Percentiles rank a stretch among this genome's conserved stretches.
phyloP scores from a whole-genome alignment of 1,284 basidiomycete species.

The Boletus semigastroideus region DNA sequence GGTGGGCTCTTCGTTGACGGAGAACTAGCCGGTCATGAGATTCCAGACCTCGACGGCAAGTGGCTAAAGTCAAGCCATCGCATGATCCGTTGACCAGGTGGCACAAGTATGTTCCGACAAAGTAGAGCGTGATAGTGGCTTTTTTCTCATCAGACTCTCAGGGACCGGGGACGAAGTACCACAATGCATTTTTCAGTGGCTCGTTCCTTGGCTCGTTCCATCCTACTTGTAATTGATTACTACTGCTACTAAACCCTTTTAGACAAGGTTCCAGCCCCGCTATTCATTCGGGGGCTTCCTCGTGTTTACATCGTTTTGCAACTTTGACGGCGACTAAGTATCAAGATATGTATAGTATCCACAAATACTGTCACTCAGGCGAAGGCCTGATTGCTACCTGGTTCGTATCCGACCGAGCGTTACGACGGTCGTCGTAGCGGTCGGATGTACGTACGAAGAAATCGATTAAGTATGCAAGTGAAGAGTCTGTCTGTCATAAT shows the following conservation, averaged over 20 bases:
- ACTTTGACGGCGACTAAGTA: conserved; percentile 24
- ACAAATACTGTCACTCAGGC: conserved; percentile 10
- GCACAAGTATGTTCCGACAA: conserved; percentile 6
- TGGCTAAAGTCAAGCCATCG: conserved; percentile 35
- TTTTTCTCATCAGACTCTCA: conserved; percentile 5
- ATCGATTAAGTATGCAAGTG: conserved; percentile 24
- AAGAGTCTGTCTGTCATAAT: conserved; percentile 21
- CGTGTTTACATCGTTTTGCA: conserved; percentile 28
- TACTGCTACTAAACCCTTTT: conserved; percentile 23
- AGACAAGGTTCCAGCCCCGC: conserved; percentile 26
- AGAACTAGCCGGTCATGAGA: conserved; percentile 31
- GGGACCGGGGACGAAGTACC: conserved; percentile 4
- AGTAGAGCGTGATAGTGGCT: background rate
- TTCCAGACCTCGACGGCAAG: conserved; percentile 42
- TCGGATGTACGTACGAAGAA: conserved; percentile 10
- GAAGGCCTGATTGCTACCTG: conserved; percentile 14
- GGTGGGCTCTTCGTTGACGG: conserved; percentile 52
- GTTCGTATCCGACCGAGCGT: conserved; percentile 6
- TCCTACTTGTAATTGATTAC: conserved; percentile 9
- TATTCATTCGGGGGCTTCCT: conserved; percentile 18
- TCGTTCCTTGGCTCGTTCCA: conserved; percentile 9
- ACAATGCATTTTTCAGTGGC: conserved; percentile 15
- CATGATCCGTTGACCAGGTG: conserved; percentile 11
- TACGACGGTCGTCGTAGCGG: conserved; percentile 8
- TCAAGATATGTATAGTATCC: conserved; percentile 19